These are phyloP conservation scores for Penicillium riverlandense DNA, from an alignment of 495 filamentous ascomycete species.

Conservation along the genomic window DNA sequence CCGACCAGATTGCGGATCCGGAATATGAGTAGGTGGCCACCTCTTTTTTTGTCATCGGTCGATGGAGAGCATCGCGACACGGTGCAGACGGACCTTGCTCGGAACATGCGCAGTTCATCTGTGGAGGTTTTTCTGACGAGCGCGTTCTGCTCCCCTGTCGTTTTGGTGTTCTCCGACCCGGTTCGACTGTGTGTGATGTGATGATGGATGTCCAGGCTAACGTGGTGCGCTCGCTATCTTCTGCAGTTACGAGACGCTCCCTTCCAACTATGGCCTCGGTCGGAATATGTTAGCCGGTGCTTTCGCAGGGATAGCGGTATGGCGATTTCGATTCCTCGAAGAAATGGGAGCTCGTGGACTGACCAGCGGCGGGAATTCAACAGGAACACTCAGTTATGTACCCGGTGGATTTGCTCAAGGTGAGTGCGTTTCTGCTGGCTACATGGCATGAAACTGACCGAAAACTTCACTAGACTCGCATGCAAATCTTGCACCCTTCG, in stretches of 20 bases:
- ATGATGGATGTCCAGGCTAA: conserved; percentile 10
- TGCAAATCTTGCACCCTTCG: conserved; percentile 90
- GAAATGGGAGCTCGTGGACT: conserved; percentile 6
- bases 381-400: conserved; percentile 95
- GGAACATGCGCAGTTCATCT: no score
- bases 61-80: no score
- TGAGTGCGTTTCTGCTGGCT: conserved; percentile 32
- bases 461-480: conserved; percentile 63
- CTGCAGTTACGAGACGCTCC: conserved; percentile 61
- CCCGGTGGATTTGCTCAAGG: conserved; percentile 95
- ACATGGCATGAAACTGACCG: neutral
- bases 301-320: conserved; percentile 94
- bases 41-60: conserved; percentile 3
- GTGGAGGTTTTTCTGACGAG: no score
- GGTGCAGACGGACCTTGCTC: no score
- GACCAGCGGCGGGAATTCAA: conserved; percentile 5
- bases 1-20: conserved; percentile 30
- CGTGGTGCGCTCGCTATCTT: conserved; percentile 1
- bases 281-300: conserved; percentile 89
- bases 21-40: conserved; percentile 41
- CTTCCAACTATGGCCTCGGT: conserved; percentile 59
- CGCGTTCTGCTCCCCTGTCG: no score
- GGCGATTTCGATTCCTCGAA: conserved; percentile 3
- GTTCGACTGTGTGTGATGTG: no score
- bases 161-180: no score